Conservation (phyloP, 495 filamentous ascomycete genomes). For the Aspergillus incahuasiensis region DNA sequence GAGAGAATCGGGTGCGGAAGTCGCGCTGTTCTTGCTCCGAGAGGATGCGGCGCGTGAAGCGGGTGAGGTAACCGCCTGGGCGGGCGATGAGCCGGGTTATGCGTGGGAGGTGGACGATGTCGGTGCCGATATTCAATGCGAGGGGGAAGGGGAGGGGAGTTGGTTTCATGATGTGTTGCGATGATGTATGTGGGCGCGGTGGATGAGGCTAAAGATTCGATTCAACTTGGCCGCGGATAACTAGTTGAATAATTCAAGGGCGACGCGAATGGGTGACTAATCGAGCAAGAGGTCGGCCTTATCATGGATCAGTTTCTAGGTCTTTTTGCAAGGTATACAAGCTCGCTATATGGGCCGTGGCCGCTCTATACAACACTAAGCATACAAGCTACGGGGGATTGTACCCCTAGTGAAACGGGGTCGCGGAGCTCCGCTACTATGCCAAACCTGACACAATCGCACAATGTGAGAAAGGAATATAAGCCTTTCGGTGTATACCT, state of each 20-base stretch:
- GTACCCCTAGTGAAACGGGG: neutral
- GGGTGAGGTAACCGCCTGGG: slow-evolving; percentile 35
- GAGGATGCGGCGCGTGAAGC: slow-evolving; percentile 52
- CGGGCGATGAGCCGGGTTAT: slow-evolving; percentile 42
- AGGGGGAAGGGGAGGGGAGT: slow-evolving; percentile 32
- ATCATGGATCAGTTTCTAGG: too few relatives aligned
- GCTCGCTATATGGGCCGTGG: too few relatives aligned
- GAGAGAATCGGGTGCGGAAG: slow-evolving; percentile 36
- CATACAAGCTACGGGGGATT: neutral
- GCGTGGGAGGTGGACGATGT: slow-evolving; percentile 52
- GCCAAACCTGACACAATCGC: neutral
- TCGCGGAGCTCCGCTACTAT: neutral
- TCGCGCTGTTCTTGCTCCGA: slow-evolving; percentile 38
- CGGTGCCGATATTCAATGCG: slow-evolving; percentile 46
- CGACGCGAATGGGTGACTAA: neutral
- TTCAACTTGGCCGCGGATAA: neutral
- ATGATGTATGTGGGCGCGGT: neutral
- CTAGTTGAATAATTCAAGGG: too few relatives aligned
- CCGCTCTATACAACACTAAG: neutral
- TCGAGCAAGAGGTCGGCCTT: too few relatives aligned
- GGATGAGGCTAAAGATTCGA: neutral
- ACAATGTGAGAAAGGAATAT: slow-evolving; percentile 16
- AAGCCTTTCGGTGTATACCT: slow-evolving; percentile 38
- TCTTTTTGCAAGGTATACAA: too few relatives aligned
- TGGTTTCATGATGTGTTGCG: slow-evolving; percentile 19